Base-by-base conservation (phyloP, 306 rosid genomes). In the Benincasa hispida region DNA sequence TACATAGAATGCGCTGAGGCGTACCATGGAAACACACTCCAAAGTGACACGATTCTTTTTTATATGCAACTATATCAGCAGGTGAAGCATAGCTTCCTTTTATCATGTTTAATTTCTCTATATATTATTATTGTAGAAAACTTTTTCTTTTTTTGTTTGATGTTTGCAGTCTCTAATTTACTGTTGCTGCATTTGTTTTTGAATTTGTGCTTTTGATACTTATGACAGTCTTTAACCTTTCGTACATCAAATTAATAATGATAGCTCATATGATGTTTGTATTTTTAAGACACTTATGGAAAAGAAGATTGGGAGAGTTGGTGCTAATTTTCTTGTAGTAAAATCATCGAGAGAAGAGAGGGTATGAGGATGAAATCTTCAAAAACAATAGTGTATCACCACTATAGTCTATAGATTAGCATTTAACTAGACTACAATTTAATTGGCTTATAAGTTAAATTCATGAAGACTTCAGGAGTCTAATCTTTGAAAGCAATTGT, bases 41-140 rank as follows among this genome's bases (percentile, higher is more conserved):
- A 90, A 88, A 81, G 93, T 92, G 76, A 92, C 99, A 28, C 81
- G 99, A 81, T 92, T 94, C 93, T 86, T 94, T 83, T 92, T 91
- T 81, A 89, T 94, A 75, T 94, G 99, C 87, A 94, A 94, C 85
- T 94, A 94, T 81, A 88, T 92, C 78, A 92, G 99, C 96, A 92
- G 99, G 97, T 88, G 27, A 54, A 24, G 32, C 48, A 65, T 69
- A 6, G 14, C 58, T 39, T 35, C 35, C 37, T 24, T 18, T 54
- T 78, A 14, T 19, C 67, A 75, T 70, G 79, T 50, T 76, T 6
- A 25, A 69, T 68, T 25, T 51, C 17, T 77, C 41, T 50, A 32
- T 77, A 1, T 8, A 69, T 47, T 48, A 24, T 48, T 37, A 21
- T n/a, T n/a, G n/a, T n/a, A n/a, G n/a, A 69, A 6, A 13, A 2